Evolutionary conservation across 2,329 filamentous ascomycete genomes (phyloP).

Genomic region (Trichophyton simii): DNA sequence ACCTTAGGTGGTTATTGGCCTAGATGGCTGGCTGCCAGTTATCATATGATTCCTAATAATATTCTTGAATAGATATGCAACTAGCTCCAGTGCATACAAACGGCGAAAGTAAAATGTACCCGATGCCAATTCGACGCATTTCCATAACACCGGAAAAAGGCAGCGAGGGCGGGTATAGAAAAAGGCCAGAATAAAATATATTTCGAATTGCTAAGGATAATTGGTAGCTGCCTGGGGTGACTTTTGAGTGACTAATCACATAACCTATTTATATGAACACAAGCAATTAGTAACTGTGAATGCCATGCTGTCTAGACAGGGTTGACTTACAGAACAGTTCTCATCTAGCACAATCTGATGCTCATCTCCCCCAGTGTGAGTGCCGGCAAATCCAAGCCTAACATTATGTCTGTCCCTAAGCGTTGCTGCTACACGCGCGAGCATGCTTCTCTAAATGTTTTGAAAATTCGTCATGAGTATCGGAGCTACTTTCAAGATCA

Average conservation of each 20-base stretch:
- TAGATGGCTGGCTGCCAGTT: neutral
- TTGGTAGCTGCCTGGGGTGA: neutral
- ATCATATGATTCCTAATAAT: neutral
- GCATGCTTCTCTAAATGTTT: conserved; percentile 33
- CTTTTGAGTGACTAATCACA: neutral
- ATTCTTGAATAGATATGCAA: neutral
- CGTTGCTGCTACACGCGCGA: conserved; percentile 33
- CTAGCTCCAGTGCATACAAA: neutral
- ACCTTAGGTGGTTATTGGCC: neutral
- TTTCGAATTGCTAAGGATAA: neutral
- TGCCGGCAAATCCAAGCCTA: conserved; percentile 13
- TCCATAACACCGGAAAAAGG: neutral
- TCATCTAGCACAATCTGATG: conserved; percentile 29
- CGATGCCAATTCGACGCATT: neutral
- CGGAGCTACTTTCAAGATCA: neutral
- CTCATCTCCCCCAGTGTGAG: conserved; percentile 19
- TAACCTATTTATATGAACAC: neutral
- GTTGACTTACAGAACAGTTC: conserved; percentile 31
- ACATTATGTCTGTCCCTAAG: conserved; percentile 27
- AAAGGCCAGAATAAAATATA: neutral
- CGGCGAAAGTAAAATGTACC: neutral
- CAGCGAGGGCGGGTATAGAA: neutral
- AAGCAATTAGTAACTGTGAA: neutral
- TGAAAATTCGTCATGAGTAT: conserved; percentile 12
- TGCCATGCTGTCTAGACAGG: neutral